phyloP scores from a whole-genome alignment of 2,329 filamentous ascomycete species.

The Parasarocladium wereldwijsianum region DNA sequence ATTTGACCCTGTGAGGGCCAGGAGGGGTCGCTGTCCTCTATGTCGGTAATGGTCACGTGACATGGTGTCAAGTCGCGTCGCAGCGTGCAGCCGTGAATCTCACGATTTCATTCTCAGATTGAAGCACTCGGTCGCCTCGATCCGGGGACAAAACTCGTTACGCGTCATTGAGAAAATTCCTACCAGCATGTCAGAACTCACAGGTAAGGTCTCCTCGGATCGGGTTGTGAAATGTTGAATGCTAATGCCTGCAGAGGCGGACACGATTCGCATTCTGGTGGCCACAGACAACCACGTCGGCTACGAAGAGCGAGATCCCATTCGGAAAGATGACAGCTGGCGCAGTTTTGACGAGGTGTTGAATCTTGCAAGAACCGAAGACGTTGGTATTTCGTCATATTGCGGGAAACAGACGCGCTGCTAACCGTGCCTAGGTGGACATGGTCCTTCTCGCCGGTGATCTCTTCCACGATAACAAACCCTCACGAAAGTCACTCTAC shows the following conservation, averaged over 20 bases:
- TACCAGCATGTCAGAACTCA: conserved; percentile 5
- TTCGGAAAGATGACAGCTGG: conserved; percentile 96
- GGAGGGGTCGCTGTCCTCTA: too few species aligned
- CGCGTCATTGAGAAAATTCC: neutral
- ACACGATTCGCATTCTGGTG: conserved; percentile 88
- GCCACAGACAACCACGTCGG: conserved; percentile 97
- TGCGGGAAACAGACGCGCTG: conserved; percentile 1
- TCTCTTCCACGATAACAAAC: conserved; percentile 96
- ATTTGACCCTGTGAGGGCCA: too few species aligned
- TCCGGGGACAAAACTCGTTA: neutral
- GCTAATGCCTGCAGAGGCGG: conserved; percentile 32
- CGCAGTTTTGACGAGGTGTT: conserved; percentile 91
- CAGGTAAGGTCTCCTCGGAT: conserved; percentile 2
- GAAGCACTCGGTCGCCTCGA: neutral
- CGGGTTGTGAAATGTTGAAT: neutral
- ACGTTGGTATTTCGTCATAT: conserved; percentile 33
- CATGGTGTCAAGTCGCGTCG: too few species aligned
- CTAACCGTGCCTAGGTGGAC: conserved; percentile 44
- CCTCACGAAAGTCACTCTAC: conserved; percentile 87
- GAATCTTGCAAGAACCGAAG: conserved; percentile 68
- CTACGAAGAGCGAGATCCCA: conserved; percentile 82
- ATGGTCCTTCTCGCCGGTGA: conserved; percentile 95
- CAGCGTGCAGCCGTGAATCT: neutral
- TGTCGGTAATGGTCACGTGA: too few species aligned
- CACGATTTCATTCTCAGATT: neutral